Evolutionary conservation across 441 rosid genomes (phyloP), one percentile per base, ranked within the genome.

Genomic region (Populus trichocarpa): DNA sequence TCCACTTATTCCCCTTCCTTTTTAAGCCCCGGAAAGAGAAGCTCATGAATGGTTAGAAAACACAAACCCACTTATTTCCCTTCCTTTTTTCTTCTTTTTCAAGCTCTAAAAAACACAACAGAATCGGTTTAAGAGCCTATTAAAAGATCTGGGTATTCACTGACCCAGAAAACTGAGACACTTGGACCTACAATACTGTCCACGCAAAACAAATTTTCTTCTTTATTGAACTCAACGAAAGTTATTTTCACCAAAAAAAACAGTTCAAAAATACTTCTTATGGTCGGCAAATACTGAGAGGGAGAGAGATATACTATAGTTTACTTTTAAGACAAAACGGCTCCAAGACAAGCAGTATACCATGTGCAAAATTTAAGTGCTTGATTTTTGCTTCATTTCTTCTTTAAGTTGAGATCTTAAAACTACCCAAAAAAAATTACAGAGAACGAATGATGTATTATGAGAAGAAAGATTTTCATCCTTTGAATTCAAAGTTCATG

Each of bases 131-230:
- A 40, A 40, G 50, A 40, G 50, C 50, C 50, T 40, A 3, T 46
- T 7, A 68, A 81, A 82, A 74, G 81, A 74, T 78, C 79, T 76
- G 75, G 75, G 42, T 77, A 70, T 64, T 67, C 22, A 28, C 81
- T 57, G 74, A 67, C 50, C 71, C 71, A 38, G 30, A 28, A 57
- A 70, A 50, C 69, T 32, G 68, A 71, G 70, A 74, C 73, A 71
- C 32, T 53, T 9, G 79, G 83, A 76, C 75, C 77, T 71, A 80
- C 79, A 50, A 53, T 12, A 67, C 8, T 61, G 59, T 8, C 74
- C 77, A 33, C 53, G 20, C 30, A 18, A 63, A 35, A 68, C 23
- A 67, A 67, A 22, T 9, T 10, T 38, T 28, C 36, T 63, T 59
- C 25, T 36, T 66, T 30, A 75, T 12, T 42, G 2, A 61, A 75